Evolutionary conservation across 148 eudicot genomes (phyloP).

Genomic region (Cornus controversa): DNA sequence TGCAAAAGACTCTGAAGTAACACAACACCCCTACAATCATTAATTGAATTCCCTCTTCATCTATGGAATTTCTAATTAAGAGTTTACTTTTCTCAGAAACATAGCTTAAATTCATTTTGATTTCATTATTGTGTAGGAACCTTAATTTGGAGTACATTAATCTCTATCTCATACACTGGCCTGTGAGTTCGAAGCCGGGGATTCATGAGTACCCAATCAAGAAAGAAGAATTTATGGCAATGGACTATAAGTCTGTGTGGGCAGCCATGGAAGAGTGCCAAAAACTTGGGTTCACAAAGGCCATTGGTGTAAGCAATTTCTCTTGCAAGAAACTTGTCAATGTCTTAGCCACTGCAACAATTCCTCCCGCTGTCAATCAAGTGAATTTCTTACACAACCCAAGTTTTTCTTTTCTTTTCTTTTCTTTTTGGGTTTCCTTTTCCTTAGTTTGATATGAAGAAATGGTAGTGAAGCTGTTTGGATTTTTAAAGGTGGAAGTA

Average conservation of each 20-base stretch:
- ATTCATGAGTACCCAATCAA: slow-evolving; percentile 32
- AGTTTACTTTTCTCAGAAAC: too few species aligned
- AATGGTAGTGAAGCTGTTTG: slow-evolving; percentile 2
- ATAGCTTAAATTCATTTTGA: too few species aligned
- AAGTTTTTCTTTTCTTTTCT: not conserved
- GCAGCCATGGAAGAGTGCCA: slow-evolving; percentile 67
- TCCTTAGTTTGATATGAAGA: not conserved
- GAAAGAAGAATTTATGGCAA: slow-evolving; percentile 39
- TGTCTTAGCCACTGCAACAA: slow-evolving; percentile 39
- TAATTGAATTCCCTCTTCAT: too few species aligned
- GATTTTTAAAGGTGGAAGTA: slow-evolving; percentile 54
- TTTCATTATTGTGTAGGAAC: slow-evolving; percentile 25
- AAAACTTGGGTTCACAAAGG: slow-evolving; percentile 52
- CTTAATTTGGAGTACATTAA: slow-evolving; percentile 53
- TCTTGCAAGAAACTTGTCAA: slow-evolving; percentile 50
- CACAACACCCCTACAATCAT: not conserved
- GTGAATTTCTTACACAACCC: slow-evolving; percentile 20
- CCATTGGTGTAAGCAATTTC: slow-evolving; percentile 69
- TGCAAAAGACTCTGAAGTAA: slow-evolving; percentile 42
- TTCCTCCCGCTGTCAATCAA: slow-evolving; percentile 69
- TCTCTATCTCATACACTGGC: slow-evolving; percentile 66
- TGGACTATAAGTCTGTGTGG: slow-evolving; percentile 55
- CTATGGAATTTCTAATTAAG: too few species aligned
- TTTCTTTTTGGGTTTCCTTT: not conserved
- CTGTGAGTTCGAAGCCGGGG: slow-evolving; percentile 42